A percentile compares a stretch with the other conserved stretches of the same genome.
These are phyloP conservation scores for Phaseolus lunatus DNA, from an alignment of 306 rosid genomes.

Conservation along the genomic window DNA sequence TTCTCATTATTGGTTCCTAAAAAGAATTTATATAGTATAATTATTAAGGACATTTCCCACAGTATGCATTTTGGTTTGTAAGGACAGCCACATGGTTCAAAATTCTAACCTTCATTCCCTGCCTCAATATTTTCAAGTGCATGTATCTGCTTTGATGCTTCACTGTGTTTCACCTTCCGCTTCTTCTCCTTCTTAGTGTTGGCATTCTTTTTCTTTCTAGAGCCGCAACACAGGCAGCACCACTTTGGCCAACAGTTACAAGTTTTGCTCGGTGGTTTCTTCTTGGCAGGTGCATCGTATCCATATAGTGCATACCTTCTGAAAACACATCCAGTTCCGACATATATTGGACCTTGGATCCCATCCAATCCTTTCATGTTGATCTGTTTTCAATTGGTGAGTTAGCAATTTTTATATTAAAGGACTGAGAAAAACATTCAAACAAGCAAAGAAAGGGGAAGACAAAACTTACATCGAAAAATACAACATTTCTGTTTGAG, in stretches of 20 bases:
- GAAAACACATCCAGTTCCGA: constrained; percentile 98
- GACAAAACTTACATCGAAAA: constrained; percentile 80
- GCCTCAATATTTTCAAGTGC: constrained; percentile 95
- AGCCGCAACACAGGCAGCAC: constrained; percentile 69
- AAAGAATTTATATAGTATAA: constrained; percentile 36
- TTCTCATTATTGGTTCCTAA: constrained; percentile 61
- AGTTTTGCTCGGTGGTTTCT: constrained; percentile 90
- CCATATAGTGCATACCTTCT: constrained; percentile 91
- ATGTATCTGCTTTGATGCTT: constrained; percentile 94
- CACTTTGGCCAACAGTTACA: constrained; percentile 97
- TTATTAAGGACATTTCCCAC: constrained; percentile 1
- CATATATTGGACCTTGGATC: constrained; percentile 95
- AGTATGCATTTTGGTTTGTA: constrained; percentile 1
- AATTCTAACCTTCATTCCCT: constrained; percentile 69
- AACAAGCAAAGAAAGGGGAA: constrained; percentile 19
- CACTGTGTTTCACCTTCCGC: constrained; percentile 85
- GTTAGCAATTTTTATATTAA: constrained; percentile 39
- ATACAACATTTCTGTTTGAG: constrained; percentile 95
- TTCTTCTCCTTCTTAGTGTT: constrained; percentile 74
- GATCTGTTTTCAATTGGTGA: constrained; percentile 64
- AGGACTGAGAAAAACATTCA: constrained; percentile 18
- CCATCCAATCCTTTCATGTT: constrained; percentile 99
- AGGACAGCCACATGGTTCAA: constrained; percentile 23
- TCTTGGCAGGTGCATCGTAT: constrained; percentile 82
- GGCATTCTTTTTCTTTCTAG: constrained; percentile 68